Conservation (phyloP, 2,329 filamentous ascomycete species). For the Fusarium humuli region DNA sequence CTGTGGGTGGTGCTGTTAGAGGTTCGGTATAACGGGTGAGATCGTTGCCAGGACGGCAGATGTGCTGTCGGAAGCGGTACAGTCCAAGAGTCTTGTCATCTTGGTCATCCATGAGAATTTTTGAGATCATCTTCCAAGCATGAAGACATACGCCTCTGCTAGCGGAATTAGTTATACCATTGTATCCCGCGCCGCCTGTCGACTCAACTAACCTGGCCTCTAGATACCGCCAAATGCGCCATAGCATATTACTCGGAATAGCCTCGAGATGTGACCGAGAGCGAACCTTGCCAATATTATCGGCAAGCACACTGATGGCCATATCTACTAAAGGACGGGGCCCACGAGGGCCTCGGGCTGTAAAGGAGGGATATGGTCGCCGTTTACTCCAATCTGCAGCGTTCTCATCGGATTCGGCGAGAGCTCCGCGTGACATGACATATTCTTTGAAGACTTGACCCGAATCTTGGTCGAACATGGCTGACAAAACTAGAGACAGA, state of each 20-base stretch:
- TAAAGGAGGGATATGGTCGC: constrained; percentile 46
- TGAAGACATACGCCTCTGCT: constrained; percentile 54
- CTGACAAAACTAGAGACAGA: not conserved
- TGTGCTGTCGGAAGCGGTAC: constrained; percentile 55
- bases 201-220: constrained; percentile 52
- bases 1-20: constrained; percentile 50
- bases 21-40: constrained; percentile 54
- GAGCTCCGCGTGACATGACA: constrained; percentile 47
- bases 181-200: not conserved
- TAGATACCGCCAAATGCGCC: constrained; percentile 56
- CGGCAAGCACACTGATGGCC: constrained; percentile 52
- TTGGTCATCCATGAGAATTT: constrained; percentile 48
- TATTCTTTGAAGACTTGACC: constrained; percentile 56
- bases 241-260: constrained; percentile 51
- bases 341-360: constrained; percentile 47
- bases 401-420: constrained; percentile 38
- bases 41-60: constrained; percentile 51
- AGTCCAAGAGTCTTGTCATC: constrained; percentile 53
- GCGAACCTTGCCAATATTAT: constrained; percentile 52
- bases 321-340: constrained; percentile 55
- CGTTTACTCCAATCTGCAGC: constrained; percentile 53
- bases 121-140: constrained; percentile 56
- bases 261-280: constrained; percentile 50
- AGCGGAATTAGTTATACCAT: not conserved
- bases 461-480: constrained; percentile 51